phyloP scores from a whole-genome alignment of 1,284 basidiomycete species.

The Ustilago xerochloae region DNA sequence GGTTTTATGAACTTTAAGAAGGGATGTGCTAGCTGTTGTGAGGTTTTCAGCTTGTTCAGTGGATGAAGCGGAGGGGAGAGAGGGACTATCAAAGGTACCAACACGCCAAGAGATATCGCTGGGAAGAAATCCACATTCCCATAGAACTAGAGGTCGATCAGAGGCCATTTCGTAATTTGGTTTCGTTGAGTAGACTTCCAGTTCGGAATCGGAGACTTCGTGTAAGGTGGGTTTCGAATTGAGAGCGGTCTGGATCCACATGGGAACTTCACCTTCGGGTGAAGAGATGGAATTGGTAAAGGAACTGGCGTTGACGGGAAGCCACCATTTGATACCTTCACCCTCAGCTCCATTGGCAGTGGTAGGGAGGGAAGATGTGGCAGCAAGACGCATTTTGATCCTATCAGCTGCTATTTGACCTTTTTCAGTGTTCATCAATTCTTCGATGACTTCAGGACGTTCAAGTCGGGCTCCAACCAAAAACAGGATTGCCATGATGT shows the following conservation, averaged over 20 bases:
- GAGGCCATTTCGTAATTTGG: conserved; percentile 94
- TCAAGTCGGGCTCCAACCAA: conserved; percentile 87
- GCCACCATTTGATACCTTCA: conserved; percentile 35
- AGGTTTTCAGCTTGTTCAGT: background rate
- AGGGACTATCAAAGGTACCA: conserved; percentile 71
- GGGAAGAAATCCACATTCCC: conserved; percentile 84
- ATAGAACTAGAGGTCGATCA: conserved; percentile 88
- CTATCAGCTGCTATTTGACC: conserved; percentile 47
- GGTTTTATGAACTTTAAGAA: conserved; percentile 37
- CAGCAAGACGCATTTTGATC: conserved; percentile 27
- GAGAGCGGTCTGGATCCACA: conserved; percentile 31
- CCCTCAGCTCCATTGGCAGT: background rate
- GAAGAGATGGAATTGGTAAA: background rate
- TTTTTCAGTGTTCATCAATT: conserved; percentile 78
- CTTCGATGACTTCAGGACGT: conserved; percentile 76
- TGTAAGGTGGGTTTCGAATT: background rate
- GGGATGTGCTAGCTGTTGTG: conserved; percentile 5
- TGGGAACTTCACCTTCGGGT: conserved; percentile 3
- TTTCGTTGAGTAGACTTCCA: conserved; percentile 71
- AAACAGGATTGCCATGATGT: conserved; percentile 93
- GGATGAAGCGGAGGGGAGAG: background rate
- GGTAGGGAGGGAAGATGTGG: background rate
- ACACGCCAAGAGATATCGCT: conserved; percentile 80
- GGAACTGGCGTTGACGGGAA: conserved; percentile 30
- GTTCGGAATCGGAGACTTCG: background rate